These are phyloP conservation scores for Trypanosoma grayi DNA, from an alignment of 208 protist species.

Conservation along the genomic window DNA sequence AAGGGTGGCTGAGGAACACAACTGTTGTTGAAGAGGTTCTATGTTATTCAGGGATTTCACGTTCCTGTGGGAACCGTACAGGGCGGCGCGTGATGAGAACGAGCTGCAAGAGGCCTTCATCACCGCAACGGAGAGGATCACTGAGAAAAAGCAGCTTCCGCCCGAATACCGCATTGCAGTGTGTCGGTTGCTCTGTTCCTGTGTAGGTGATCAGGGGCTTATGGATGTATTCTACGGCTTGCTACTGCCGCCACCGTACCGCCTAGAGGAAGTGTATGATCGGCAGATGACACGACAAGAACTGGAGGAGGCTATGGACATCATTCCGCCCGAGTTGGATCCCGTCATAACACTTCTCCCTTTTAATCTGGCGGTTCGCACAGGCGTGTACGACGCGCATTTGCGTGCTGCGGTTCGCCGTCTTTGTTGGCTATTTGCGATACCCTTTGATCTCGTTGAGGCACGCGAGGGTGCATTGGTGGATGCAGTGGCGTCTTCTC, in stretches of 20 bases:
- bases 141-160: conserved; percentile 20
- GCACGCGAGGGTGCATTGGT: conserved; percentile 37
- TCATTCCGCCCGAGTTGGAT: conserved; percentile 47
- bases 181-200: conserved; percentile 60
- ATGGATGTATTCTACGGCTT: conserved; percentile 64
- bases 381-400: conserved; percentile 66
- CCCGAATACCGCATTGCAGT: conserved; percentile 61
- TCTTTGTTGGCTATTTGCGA: conserved; percentile 61
- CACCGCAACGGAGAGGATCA: conserved; percentile 2
- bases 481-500: conserved; percentile 1
- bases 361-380: conserved; percentile 56
- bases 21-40: neutral
- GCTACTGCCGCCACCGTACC: conserved; percentile 66
- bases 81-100: conserved; percentile 4
- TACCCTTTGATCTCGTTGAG: conserved; percentile 66
- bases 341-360: conserved; percentile 55
- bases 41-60: conserved; percentile 53
- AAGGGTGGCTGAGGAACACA: neutral
- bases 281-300: conserved; percentile 38
- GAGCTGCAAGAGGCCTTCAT: neutral
- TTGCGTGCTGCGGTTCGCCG: conserved; percentile 60
- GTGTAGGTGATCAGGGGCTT: conserved; percentile 39
- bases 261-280: conserved; percentile 27
- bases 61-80: conserved; percentile 61
- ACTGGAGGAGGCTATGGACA: conserved; percentile 34